These are phyloP conservation scores for Crucibulum laeve DNA, from an alignment of 768 basidiomycete genomes.

Conservation along the genomic window DNA sequence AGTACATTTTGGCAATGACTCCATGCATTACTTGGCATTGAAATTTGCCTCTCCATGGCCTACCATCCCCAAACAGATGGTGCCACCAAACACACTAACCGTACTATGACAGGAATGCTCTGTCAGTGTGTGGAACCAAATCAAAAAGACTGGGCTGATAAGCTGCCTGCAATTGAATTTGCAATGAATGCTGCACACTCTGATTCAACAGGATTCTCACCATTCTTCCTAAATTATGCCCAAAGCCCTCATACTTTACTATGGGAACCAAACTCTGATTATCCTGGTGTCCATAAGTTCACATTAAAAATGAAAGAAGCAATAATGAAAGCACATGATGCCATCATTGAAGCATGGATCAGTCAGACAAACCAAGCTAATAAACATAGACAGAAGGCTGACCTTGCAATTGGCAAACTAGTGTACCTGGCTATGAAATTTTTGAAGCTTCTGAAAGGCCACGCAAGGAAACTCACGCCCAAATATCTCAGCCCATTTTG, in stretches of 20 bases:
- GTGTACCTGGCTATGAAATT: constrained; percentile 19
- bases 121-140: constrained; percentile 9
- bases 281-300: constrained; percentile 19
- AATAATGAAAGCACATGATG: constrained; percentile 24
- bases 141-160: constrained; percentile 18
- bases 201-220: constrained; percentile 27
- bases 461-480: constrained; percentile 28
- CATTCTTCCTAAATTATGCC: constrained; percentile 23
- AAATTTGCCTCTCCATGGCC: constrained; percentile 11
- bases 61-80: constrained; percentile 32
- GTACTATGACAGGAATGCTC: constrained; percentile 18
- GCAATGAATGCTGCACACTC: constrained; percentile 30
- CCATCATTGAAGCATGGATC: constrained; percentile 13
- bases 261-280: constrained; percentile 5
- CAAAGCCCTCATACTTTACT: constrained; percentile 15
- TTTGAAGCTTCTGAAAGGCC: constrained; percentile 15
- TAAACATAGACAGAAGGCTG: neutral
- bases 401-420: constrained; percentile 12
- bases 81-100: constrained; percentile 20
- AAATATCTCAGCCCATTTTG: too few species aligned
- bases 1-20: constrained; percentile 21
- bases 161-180: too few species aligned
- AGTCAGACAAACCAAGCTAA: constrained; percentile 7
- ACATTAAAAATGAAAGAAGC: constrained; percentile 12
- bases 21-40: constrained; percentile 9